Conservation (phyloP, 1,284 basidiomycete genomes). For the Heterobasidion occidentale region DNA sequence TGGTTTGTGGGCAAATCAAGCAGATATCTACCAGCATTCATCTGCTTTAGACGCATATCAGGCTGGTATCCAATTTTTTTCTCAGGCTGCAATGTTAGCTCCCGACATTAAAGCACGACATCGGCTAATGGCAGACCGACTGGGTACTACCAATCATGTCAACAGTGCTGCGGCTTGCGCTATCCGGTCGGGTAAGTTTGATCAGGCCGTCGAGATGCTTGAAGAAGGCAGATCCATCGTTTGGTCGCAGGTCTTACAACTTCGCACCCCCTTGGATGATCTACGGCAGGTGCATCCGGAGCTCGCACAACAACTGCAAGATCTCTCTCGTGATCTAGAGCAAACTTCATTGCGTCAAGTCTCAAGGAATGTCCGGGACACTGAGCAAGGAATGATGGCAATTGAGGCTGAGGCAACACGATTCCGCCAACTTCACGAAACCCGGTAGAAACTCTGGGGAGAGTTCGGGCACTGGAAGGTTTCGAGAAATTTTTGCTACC, state of each 20-base stretch:
- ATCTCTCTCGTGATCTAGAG: neutral
- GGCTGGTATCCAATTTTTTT: neutral
- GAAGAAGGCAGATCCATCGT: neutral
- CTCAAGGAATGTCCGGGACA: neutral
- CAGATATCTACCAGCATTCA: neutral
- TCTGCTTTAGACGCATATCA: neutral
- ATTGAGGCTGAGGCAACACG: neutral
- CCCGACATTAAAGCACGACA: neutral
- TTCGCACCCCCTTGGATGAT: neutral
- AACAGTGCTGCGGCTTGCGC: neutral
- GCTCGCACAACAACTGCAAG: neutral
- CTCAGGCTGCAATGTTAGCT: neutral
- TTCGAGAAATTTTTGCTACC: slow-evolving; percentile 7
- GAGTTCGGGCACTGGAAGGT: slow-evolving; percentile 2
- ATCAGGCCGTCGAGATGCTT: neutral
- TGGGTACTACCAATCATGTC: neutral
- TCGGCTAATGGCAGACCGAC: neutral
- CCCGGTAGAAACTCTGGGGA: neutral
- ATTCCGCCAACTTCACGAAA: neutral
- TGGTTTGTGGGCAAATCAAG: neutral
- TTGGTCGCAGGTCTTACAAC: neutral
- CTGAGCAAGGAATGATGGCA: neutral
- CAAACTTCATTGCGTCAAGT: neutral
- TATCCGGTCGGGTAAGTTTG: neutral
- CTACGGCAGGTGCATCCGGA: neutral